Conservation (phyloP, 2,329 filamentous ascomycete genomes). For the Teratosphaeria epicoccoides region DNA sequence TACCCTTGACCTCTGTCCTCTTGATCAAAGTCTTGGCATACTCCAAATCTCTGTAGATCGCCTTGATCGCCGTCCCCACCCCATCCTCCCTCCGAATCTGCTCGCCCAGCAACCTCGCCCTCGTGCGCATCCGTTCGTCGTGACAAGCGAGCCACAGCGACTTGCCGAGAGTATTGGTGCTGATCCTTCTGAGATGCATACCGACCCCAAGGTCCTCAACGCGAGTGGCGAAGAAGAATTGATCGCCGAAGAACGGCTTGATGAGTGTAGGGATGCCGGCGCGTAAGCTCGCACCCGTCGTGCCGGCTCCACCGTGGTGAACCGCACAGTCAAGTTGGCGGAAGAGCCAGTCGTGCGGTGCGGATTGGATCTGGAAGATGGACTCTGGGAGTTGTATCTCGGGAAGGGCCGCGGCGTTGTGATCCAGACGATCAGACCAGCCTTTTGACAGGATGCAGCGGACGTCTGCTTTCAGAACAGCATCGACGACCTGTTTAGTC, state of each 20-base stretch:
- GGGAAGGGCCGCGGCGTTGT: constrained; percentile 44
- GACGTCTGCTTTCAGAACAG: constrained; percentile 81
- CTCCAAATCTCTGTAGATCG: constrained; percentile 87
- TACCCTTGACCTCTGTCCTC: not conserved
- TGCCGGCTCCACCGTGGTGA: constrained; percentile 90
- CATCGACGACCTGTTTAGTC: constrained; percentile 86
- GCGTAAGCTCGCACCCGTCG: constrained; percentile 82
- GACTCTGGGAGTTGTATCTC: constrained; percentile 63
- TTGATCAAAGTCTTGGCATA: constrained; percentile 72
- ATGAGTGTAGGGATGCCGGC: constrained; percentile 90
- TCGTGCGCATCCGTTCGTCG: constrained; percentile 81
- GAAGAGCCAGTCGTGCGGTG: constrained; percentile 96
- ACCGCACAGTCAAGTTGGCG: constrained; percentile 84
- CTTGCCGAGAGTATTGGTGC: constrained; percentile 71
- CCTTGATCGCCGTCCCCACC: constrained; percentile 80
- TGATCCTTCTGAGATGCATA: constrained; percentile 78
- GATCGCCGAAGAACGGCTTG: constrained; percentile 94
- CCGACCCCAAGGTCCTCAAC: constrained; percentile 92
- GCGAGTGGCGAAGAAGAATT: constrained; percentile 86
- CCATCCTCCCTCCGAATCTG: constrained; percentile 86
- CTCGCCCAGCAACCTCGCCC: constrained; percentile 71
- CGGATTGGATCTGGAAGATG: constrained; percentile 79
- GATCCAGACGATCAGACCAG: constrained; percentile 77
- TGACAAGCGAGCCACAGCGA: constrained; percentile 88
- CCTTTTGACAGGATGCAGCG: constrained; percentile 92